These are phyloP conservation scores for Flaveria ramosissima DNA, from an alignment of 129 eudicot species.

Conservation along the genomic window DNA sequence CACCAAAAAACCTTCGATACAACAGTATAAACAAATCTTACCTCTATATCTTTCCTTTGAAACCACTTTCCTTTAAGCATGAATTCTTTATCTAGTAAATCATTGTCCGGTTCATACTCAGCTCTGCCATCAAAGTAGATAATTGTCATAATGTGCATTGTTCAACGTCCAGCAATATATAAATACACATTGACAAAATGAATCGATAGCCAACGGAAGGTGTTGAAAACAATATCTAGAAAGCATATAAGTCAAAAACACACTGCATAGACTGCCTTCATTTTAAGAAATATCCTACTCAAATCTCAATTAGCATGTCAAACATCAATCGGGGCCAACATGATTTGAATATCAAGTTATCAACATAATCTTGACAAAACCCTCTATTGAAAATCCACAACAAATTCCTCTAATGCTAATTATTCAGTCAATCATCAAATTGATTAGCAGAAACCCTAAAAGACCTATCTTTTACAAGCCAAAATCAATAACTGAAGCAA, in stretches of 20 bases:
- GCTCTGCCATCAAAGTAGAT: conserved; percentile 58
- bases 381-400: neutral
- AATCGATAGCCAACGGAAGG: neutral
- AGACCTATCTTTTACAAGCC: neutral
- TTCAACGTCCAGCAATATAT: no score
- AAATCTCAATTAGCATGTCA: neutral
- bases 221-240: neutral
- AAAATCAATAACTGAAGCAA: neutral
- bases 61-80: conserved; percentile 87
- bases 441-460: neutral
- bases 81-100: conserved; percentile 86
- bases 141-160: neutral
- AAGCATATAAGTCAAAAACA: neutral
- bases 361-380: conserved; percentile 8
- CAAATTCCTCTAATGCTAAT: neutral
- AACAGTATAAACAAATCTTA: conserved; percentile 20
- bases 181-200: neutral
- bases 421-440: neutral
- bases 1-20: neutral
- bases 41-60: conserved; percentile 80
- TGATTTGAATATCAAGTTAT: neutral
- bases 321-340: neutral
- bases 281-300: neutral
- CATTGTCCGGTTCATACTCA: conserved; percentile 79
- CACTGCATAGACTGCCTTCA: conserved; percentile 1